A percentile compares a stretch with the other conserved stretches of the same genome.
Conservation (phyloP, 2,329 filamentous ascomycete species). For the Xylaria sp. region DNA sequence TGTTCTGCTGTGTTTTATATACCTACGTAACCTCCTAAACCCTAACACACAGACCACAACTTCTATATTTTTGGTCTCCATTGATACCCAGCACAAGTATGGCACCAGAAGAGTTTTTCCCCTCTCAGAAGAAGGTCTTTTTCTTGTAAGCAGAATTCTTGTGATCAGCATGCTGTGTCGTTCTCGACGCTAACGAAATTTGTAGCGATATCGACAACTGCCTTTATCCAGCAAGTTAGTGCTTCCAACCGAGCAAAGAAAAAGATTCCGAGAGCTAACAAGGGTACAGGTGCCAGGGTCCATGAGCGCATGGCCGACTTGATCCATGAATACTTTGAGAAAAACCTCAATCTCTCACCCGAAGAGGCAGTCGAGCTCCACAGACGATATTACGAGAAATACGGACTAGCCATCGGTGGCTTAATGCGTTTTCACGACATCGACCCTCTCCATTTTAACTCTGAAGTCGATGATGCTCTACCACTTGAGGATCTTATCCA, state of each 20-base stretch:
- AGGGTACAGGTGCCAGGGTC: slow-evolving; percentile 17
- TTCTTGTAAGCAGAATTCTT: slow-evolving; percentile 26
- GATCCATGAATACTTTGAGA: slow-evolving; percentile 34
- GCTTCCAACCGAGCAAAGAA: not conserved
- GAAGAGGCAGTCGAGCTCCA: slow-evolving; percentile 30
- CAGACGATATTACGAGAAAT: slow-evolving; percentile 27
- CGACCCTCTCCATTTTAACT: slow-evolving; percentile 33
- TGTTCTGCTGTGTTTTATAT: not conserved
- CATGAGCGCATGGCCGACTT: slow-evolving; percentile 33
- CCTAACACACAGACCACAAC: not conserved
- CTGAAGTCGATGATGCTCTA: slow-evolving; percentile 32
- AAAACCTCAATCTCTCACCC: slow-evolving; percentile 22
- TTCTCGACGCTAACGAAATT: not conserved
- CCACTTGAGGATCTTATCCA: slow-evolving; percentile 29
- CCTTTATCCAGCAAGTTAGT: slow-evolving; percentile 33
- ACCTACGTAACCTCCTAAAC: not conserved
- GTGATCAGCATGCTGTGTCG: no score
- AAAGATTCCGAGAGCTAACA: not conserved
- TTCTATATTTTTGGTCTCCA: not conserved
- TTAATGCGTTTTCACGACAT: slow-evolving; percentile 31
- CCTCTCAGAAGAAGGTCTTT: slow-evolving; percentile 31
- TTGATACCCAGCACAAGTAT: not conserved
- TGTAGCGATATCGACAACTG: slow-evolving; percentile 34
- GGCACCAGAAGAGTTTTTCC: slow-evolving; percentile 26
- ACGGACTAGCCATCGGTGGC: slow-evolving; percentile 28